Evolutionary conservation across 805 yeast genomes (phyloP).

Genomic region (Lachancea fermentati): DNA sequence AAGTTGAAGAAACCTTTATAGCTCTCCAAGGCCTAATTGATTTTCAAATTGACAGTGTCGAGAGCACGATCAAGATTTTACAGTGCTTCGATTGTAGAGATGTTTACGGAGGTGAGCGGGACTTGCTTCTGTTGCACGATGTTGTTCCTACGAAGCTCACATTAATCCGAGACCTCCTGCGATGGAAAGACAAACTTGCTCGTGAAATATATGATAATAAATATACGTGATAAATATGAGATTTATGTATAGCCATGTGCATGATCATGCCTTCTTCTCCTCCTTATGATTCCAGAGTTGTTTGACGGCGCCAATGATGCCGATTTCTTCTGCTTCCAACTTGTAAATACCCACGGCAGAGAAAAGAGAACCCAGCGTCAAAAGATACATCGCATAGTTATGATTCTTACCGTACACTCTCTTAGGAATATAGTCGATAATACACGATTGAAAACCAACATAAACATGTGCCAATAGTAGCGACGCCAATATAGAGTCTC

Average conservation of each 20-base stretch:
- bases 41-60: constrained; percentile 21
- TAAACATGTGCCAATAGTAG: constrained; percentile 71
- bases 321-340: constrained; percentile 74
- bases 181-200: constrained; percentile 18
- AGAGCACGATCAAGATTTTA: constrained; percentile 10
- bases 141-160: constrained; percentile 6
- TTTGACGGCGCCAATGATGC: constrained; percentile 60
- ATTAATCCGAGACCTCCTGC: constrained; percentile 9
- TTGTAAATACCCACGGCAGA: constrained; percentile 77
- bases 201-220: constrained; percentile 10
- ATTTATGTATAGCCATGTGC: background rate
- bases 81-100: constrained; percentile 23
- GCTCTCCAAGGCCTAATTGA: constrained; percentile 12
- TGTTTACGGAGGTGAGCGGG: constrained; percentile 20
- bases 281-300: constrained; percentile 49
- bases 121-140: constrained; percentile 5
- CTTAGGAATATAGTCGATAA: constrained; percentile 84
- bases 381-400: constrained; percentile 57
- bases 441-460: constrained; percentile 85
- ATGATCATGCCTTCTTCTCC: constrained; percentile 12
- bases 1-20: constrained; percentile 21
- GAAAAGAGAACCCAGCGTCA: constrained; percentile 65
- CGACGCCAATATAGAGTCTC: constrained; percentile 67
- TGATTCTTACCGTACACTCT: constrained; percentile 81
- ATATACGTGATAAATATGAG: constrained; percentile 1